Conservation (phyloP, 2,329 filamentous ascomycete species). For the Kalmusia sp. region DNA sequence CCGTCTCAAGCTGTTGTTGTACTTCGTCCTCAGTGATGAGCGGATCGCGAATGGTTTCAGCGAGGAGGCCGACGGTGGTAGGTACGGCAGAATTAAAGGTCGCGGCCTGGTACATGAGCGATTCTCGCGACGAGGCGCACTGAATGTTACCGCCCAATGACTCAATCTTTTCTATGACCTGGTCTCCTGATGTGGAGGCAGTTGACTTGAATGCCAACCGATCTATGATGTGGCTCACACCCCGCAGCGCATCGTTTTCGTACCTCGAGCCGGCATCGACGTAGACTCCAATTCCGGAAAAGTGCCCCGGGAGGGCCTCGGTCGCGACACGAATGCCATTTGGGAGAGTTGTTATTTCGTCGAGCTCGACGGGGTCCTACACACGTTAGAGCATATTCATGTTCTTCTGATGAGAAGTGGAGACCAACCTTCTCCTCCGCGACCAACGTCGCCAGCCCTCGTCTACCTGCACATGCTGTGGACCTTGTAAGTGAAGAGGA, state of each 20-base stretch:
- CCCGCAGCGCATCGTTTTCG: conserved; percentile 83
- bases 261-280: conserved; percentile 94
- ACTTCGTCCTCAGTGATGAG: conserved; percentile 87
- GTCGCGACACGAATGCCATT: conserved; percentile 96
- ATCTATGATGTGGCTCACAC: conserved; percentile 96
- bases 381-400: conserved; percentile 8
- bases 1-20: conserved; percentile 83
- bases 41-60: conserved; percentile 91
- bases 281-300: conserved; percentile 94
- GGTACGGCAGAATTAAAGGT: conserved; percentile 95
- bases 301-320: conserved; percentile 91
- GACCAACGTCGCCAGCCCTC: conserved; percentile 38
- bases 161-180: conserved; percentile 88
- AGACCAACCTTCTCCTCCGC: conserved; percentile 45
- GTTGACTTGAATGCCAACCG: conserved; percentile 94
- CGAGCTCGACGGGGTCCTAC: conserved; percentile 84
- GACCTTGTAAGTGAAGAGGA: conserved; percentile 24
- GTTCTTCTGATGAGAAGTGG: not conserved
- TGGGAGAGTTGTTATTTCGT: conserved; percentile 83
- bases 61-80: conserved; percentile 80
- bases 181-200: conserved; percentile 72
- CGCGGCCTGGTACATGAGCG: conserved; percentile 98
- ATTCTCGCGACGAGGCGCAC: conserved; percentile 93
- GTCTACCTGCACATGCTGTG: conserved; percentile 27
- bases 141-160: conserved; percentile 93